These are phyloP conservation scores for Clonostachys sp. DNA, from an alignment of 2,329 filamentous ascomycete genomes.

Conservation along the genomic window DNA sequence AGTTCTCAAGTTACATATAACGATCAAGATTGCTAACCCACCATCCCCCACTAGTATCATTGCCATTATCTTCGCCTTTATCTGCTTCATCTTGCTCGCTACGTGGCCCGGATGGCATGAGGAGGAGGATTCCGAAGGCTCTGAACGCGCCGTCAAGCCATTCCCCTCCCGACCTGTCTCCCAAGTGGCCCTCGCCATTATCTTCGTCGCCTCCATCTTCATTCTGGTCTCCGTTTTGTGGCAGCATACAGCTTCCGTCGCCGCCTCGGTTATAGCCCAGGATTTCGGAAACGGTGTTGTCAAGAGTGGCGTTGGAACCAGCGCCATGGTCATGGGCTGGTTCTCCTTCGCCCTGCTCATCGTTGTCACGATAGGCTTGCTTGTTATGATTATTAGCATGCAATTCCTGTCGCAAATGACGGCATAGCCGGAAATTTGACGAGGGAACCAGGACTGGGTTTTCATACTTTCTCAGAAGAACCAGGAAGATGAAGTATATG, in stretches of 20 bases:
- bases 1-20: background rate
- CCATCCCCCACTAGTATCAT: constrained; percentile 65
- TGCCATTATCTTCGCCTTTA: constrained; percentile 93
- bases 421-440: background rate
- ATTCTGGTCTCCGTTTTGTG: constrained; percentile 73
- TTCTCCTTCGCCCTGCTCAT: constrained; percentile 93
- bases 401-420: constrained; percentile 65
- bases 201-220: constrained; percentile 73
- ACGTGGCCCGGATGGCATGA: constrained; percentile 98
- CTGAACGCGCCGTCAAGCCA: constrained; percentile 85
- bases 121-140: constrained; percentile 74
- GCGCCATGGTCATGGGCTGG: constrained; percentile 96
- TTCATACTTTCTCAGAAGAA: constrained; percentile 1
- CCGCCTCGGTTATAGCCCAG: constrained; percentile 88
- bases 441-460: background rate
- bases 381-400: constrained; percentile 97
- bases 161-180: constrained; percentile 91
- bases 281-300: constrained; percentile 89
- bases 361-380: constrained; percentile 87
- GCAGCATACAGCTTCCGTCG: constrained; percentile 95
- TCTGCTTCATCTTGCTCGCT: constrained; percentile 90
- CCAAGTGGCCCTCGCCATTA: constrained; percentile 87
- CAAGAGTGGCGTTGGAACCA: constrained; percentile 82
- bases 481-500: constrained; percentile 6
- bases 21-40: constrained; percentile 6